Conservation (phyloP, 306 rosid species). For the Cicer yamashitae region DNA sequence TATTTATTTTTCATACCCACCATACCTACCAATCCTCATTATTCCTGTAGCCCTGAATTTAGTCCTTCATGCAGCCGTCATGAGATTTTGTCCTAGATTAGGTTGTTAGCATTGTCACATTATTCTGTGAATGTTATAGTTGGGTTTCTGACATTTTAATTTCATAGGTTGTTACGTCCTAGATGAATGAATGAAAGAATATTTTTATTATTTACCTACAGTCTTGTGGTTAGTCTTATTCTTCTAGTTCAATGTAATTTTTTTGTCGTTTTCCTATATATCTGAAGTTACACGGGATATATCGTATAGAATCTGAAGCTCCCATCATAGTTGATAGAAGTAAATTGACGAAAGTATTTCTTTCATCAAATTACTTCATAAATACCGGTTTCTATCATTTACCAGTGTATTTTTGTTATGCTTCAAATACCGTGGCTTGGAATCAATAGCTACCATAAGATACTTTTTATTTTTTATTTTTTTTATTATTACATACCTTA, state of each 20-base stretch:
- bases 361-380: too few relatives aligned
- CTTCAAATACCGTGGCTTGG: neutral
- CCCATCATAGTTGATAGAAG: neutral
- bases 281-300: neutral
- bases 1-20: too few relatives aligned
- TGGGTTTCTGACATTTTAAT: slow-evolving; percentile 19
- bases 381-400: too few relatives aligned
- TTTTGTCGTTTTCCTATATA: neutral
- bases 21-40: neutral
- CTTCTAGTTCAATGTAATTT: neutral
- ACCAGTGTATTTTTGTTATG: too few relatives aligned
- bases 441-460: neutral
- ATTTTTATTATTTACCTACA: neutral
- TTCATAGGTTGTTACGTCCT: slow-evolving; percentile 2
- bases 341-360: too few relatives aligned
- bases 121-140: neutral
- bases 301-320: neutral
- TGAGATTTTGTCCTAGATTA: slow-evolving; percentile 5
- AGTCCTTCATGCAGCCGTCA: neutral
- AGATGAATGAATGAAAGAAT: slow-evolving; percentile 29
- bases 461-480: too few relatives aligned
- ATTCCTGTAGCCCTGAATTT: neutral
- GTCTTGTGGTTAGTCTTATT: neutral
- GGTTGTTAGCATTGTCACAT: neutral
- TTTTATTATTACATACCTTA: too few relatives aligned